Conservation (phyloP, 164 flowering plant species). For the Paratinospora sagittata region DNA sequence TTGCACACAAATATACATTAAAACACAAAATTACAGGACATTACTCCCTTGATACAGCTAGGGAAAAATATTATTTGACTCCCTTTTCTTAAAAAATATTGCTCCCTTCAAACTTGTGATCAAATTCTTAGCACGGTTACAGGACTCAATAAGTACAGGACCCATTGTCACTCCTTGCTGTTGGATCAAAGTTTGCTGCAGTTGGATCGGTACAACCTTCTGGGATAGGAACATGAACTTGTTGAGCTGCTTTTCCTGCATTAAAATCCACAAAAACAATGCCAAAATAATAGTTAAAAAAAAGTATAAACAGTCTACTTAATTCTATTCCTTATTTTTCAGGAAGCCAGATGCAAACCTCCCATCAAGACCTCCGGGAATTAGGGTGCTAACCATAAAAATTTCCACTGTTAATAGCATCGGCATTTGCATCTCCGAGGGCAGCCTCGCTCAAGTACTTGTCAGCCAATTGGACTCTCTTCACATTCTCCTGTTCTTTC, state of each 20-base stretch:
- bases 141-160: slow-evolving; percentile 26
- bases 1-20: slow-evolving; percentile 4
- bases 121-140: slow-evolving; percentile 6
- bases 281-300: not conserved
- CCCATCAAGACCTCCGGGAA: slow-evolving; percentile 14
- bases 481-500: slow-evolving; percentile 47
- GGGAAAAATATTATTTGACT: not conserved
- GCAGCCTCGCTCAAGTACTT: slow-evolving; percentile 40
- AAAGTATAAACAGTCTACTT: not conserved
- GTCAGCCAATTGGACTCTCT: slow-evolving; percentile 55
- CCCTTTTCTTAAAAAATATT: not conserved
- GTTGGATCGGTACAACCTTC: slow-evolving; percentile 45
- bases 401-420: slow-evolving; percentile 29
- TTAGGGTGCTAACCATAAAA: slow-evolving; percentile 28
- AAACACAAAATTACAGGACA: slow-evolving; percentile 18
- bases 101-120: not conserved
- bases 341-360: slow-evolving; percentile 14
- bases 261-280: not conserved
- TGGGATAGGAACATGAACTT: slow-evolving; percentile 40
- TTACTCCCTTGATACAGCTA: not conserved
- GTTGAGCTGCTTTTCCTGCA: slow-evolving; percentile 60
- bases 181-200: slow-evolving; percentile 44
- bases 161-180: slow-evolving; percentile 49
- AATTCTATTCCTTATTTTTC: not conserved
- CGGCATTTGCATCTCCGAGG: slow-evolving; percentile 41